A percentile compares a stretch with the other conserved stretches of the same genome.
phyloP scores from a whole-genome alignment of 2,329 filamentous ascomycete species.

The Pseudocercospora musae region DNA sequence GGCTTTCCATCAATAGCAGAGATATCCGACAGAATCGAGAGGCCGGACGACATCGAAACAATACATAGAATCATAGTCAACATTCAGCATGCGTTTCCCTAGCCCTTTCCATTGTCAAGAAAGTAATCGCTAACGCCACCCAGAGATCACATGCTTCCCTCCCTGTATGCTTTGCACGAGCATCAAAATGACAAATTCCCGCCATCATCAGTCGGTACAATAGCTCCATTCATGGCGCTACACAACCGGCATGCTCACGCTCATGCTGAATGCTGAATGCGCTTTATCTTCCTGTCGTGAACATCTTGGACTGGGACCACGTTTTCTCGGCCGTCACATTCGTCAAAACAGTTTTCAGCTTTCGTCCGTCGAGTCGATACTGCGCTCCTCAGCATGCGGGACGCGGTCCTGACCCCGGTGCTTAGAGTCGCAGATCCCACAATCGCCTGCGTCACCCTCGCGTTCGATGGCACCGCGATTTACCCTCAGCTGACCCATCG shows the following conservation, averaged over 20 bases:
- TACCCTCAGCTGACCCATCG: no score
- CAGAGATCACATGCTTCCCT: not conserved
- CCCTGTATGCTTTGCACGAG: not conserved
- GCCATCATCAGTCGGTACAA: not conserved
- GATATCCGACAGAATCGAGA: no score
- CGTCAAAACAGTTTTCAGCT: not conserved
- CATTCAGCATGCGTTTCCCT: not conserved
- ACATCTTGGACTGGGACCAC: conserved; percentile 10
- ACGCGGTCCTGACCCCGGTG: not conserved
- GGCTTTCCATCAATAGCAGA: not conserved
- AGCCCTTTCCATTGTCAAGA: no score
- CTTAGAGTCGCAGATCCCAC: not conserved
- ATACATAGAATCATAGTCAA: not conserved
- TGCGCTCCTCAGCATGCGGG: not conserved
- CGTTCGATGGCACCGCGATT: not conserved
- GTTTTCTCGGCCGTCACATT: conserved; percentile 1
- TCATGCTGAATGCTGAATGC: not conserved
- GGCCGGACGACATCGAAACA: not conserved
- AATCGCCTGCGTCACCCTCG: not conserved
- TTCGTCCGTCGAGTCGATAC: not conserved
- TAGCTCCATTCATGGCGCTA: not conserved
- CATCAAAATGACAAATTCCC: not conserved
- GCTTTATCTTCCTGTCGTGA: conserved; percentile 4
- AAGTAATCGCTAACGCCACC: not conserved
- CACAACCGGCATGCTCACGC: not conserved